phyloP scores from a whole-genome alignment of 2,329 filamentous ascomycete species.

The Fusarium aywerte region DNA sequence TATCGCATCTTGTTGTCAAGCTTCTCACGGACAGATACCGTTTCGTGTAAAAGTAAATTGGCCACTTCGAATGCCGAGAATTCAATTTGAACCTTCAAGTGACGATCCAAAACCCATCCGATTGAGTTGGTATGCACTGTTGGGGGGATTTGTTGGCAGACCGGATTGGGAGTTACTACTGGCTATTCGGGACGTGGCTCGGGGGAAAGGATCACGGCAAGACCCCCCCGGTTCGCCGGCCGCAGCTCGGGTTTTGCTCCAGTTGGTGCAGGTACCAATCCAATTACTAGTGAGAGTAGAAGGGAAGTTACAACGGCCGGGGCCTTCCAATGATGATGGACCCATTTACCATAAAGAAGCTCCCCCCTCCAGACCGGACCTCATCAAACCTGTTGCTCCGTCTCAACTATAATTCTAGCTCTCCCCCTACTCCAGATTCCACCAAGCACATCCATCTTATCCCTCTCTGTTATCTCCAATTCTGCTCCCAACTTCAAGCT shows the following conservation, averaged over 20 bases:
- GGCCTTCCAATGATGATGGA: constrained; percentile 40
- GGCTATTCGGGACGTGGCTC: constrained; percentile 44
- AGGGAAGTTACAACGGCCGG: constrained; percentile 26
- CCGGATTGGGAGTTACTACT: constrained; percentile 21
- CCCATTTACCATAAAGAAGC: constrained; percentile 47
- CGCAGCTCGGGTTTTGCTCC: constrained; percentile 34
- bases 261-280: constrained; percentile 43
- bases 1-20: constrained; percentile 1
- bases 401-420: constrained; percentile 33
- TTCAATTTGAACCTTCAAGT: constrained; percentile 14
- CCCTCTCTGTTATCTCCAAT: constrained; percentile 7
- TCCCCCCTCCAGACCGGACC: constrained; percentile 39
- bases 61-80: constrained; percentile 30
- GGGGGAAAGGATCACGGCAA: constrained; percentile 48
- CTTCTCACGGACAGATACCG: constrained; percentile 13
- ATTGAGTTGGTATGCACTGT: constrained; percentile 1
- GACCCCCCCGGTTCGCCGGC: constrained; percentile 47
- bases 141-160: constrained; percentile 5
- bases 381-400: constrained; percentile 39
- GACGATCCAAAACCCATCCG: constrained; percentile 25
- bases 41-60: constrained; percentile 5
- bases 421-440: constrained; percentile 13
- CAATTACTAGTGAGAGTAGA: constrained; percentile 37
- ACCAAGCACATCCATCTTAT: constrained; percentile 9
- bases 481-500: background rate